Evolutionary conservation across 2,329 filamentous ascomycete species (phyloP), one percentile per base, ranked within the genome.

Genomic region (Alternaria infectoria): DNA sequence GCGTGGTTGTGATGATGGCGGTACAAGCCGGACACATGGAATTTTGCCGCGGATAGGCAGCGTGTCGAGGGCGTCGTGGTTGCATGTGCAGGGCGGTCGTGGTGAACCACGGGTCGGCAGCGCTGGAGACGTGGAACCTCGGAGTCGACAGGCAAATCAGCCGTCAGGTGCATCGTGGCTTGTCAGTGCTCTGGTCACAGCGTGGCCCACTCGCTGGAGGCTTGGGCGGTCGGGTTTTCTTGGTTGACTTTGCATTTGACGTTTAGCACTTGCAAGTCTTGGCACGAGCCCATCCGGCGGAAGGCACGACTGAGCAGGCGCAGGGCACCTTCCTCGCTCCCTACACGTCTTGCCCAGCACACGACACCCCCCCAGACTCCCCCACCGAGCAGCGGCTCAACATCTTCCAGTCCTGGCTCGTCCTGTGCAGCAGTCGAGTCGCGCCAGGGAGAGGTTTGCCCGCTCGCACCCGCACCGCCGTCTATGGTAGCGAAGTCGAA

Each of bases 401-500:
- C 63, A 71, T 74, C 74, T 78, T 79, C 77, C 78, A 82, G 83
- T 82, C 49, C 83, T 79, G 78, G 79, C 79, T 81, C 79, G 77
- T 79, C 79, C 76, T 78, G 79, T 79, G 61, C 71, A 73, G 77
- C 78, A 79, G 79, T 78, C 79, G 79, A 81, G 79, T 73, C 76
- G 72, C 69, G 71, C 71, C 71, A 76, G 77, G 77, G 74, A 73
- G 72, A 65, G 54, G 62, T 74, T 76, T 69, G 75, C 73, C 66
- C 63, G 69, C 76, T 71, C 70, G 69, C 72, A 69, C 59, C 60
- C 69, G 72, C 73, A 62, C 68, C 71, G 69, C 73, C 70, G 69
- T 77, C 81, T 76, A 85, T 85, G 83, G 83, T 83, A 81, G 80
- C 81, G 70, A 83, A 81, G 78, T 76, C 74, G 74, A 82, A 81